Evolutionary conservation across 225 moss, liverwort and hornwort genomes (phyloP).

Genomic region (Bryoerythrophyllum caledonicum): DNA sequence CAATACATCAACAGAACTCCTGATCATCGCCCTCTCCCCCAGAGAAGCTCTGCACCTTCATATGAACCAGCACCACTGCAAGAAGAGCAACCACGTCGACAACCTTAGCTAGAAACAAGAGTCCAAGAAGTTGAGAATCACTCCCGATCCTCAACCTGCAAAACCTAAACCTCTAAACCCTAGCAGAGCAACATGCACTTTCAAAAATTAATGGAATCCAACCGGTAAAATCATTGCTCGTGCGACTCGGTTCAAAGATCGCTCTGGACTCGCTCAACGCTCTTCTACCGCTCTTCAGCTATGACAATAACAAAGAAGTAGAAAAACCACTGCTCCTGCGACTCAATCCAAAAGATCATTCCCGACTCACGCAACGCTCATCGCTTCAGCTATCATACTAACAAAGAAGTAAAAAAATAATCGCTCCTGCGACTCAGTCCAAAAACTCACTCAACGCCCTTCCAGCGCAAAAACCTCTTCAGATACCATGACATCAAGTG

Average conservation of each 20-base stretch:
- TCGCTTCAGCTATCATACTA: too few species aligned
- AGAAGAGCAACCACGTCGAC: constrained; percentile 14
- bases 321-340: too few species aligned
- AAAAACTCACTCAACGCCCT: too few species aligned
- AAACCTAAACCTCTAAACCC: constrained; percentile 12
- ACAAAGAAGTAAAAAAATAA: too few species aligned
- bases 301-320: neutral
- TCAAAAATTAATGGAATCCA: neutral
- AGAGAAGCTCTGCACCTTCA: constrained; percentile 6
- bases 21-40: constrained; percentile 21
- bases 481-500: too few species aligned
- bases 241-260: neutral
- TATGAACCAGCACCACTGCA: constrained; percentile 21
- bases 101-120: neutral
- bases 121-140: neutral
- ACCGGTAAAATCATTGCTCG: neutral
- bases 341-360: too few species aligned
- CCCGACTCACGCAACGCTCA: too few species aligned
- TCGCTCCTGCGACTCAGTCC: too few species aligned
- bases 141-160: neutral
- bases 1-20: constrained; percentile 7
- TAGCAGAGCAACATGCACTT: constrained; percentile 3
- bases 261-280: neutral
- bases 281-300: constrained; percentile 1
- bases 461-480: too few species aligned